These are phyloP conservation scores for Blastobotrys mokoenaii DNA, from an alignment of 805 yeast genomes.

Conservation along the genomic window DNA sequence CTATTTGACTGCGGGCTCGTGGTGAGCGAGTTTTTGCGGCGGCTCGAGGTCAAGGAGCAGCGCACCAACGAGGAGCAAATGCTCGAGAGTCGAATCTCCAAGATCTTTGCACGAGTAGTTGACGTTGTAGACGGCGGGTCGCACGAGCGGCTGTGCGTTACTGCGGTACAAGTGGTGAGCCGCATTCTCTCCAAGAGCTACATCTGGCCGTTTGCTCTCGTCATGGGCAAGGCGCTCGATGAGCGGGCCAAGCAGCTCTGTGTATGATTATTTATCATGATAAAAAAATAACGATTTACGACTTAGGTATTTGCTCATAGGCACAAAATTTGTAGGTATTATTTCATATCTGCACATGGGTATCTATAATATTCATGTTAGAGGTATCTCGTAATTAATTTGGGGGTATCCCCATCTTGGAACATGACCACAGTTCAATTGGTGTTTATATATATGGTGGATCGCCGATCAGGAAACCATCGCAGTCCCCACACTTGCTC, in stretches of 20 bases:
- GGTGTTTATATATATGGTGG: too few species aligned
- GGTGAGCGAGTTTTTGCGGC: conserved; percentile 26
- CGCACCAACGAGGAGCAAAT: conserved; percentile 17
- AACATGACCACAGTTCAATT: too few species aligned
- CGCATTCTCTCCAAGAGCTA: conserved; percentile 16
- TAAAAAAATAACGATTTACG: not conserved
- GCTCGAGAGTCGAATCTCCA: conserved; percentile 15
- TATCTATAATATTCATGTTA: too few species aligned
- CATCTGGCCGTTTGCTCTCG: conserved; percentile 22
- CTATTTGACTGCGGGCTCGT: conserved; percentile 31
- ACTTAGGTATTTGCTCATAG: too few species aligned
- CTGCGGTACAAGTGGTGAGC: conserved; percentile 15
- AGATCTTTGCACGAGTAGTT: conserved; percentile 19
- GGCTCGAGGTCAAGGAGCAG: conserved; percentile 15
- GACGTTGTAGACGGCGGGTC: conserved; percentile 16
- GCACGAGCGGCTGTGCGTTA: conserved; percentile 10
- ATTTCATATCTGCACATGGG: not conserved
- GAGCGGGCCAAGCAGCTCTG: conserved; percentile 14
- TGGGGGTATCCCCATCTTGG: too few species aligned
- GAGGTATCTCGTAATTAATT: too few species aligned
- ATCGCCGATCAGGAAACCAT: too few species aligned
- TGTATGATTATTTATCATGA: not conserved
- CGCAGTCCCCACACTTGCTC: too few species aligned
- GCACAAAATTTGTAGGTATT: too few species aligned
- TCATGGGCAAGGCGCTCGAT: conserved; percentile 19